Evolutionary conservation across 768 basidiomycete genomes (phyloP).

Genomic region (Trametes cingulata): DNA sequence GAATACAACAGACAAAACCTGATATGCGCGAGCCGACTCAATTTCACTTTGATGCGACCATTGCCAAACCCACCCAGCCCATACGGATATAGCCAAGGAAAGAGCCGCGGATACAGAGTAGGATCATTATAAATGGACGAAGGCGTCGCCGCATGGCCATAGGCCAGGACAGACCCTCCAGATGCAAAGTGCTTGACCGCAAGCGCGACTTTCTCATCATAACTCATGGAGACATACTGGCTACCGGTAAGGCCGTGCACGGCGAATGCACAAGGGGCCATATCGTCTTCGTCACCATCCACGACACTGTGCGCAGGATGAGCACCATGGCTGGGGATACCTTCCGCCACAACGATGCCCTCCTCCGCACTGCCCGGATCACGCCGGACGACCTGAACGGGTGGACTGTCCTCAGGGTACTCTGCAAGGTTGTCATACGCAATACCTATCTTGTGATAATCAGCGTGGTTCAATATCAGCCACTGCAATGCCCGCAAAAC

Average conservation of each 20-base stretch:
- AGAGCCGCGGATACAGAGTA: slow-evolving; percentile 15
- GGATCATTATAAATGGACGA: slow-evolving; percentile 21
- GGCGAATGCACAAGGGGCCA: slow-evolving; percentile 4
- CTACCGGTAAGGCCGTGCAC: slow-evolving; percentile 11
- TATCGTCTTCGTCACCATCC: not conserved
- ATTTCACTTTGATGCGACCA: not conserved
- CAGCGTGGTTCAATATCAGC: slow-evolving; percentile 24
- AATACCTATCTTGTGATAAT: slow-evolving; percentile 19
- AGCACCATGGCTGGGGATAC: too few species aligned
- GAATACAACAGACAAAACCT: slow-evolving; percentile 19
- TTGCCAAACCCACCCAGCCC: slow-evolving; percentile 18
- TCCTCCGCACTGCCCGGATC: too few species aligned
- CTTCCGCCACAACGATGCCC: too few species aligned
- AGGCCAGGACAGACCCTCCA: not conserved
- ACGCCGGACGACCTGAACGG: slow-evolving; percentile 2
- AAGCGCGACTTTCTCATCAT: not conserved
- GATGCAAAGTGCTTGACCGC: slow-evolving; percentile 10
- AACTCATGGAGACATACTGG: not conserved
- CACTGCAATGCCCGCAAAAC: slow-evolving; percentile 23
- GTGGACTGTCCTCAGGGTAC: slow-evolving; percentile 12
- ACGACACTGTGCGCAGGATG: too few species aligned
- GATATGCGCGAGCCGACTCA: slow-evolving; percentile 3
- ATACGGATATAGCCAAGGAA: slow-evolving; percentile 24
- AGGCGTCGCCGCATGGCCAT: not conserved
- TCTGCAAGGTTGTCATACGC: slow-evolving; percentile 3